Conservation (phyloP, 352 stramenopile species). For the Salisapilia sapeloensis region DNA sequence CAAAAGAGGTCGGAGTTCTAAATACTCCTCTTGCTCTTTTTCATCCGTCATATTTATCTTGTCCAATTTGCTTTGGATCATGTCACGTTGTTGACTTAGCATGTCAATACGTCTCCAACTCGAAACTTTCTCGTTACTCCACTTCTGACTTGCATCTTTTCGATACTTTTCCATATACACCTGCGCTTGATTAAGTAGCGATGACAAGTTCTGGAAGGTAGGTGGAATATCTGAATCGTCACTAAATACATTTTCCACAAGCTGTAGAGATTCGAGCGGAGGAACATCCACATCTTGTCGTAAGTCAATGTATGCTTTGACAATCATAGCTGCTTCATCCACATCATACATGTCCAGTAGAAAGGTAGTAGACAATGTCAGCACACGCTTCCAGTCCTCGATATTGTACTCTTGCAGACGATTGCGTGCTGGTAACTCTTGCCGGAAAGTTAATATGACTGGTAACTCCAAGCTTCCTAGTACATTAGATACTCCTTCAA, state of each 20-base stretch:
- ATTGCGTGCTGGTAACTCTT: constrained; percentile 15
- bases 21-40: constrained; percentile 35
- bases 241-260: constrained; percentile 7
- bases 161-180: constrained; percentile 16
- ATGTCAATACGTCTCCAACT: constrained; percentile 57
- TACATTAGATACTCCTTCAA: too few relatives aligned
- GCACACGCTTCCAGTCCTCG: constrained; percentile 30
- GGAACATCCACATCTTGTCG: constrained; percentile 27
- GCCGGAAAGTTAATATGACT: constrained; percentile 31
- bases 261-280: too few relatives aligned
- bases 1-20: constrained; percentile 42
- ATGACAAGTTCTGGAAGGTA: too few relatives aligned
- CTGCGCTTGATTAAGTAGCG: constrained; percentile 5
- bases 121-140: constrained; percentile 31
- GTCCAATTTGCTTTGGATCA: constrained; percentile 38
- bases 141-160: constrained; percentile 27
- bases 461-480: constrained; percentile 21
- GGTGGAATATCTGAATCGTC: too few relatives aligned
- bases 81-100: constrained; percentile 28
- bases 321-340: constrained; percentile 25
- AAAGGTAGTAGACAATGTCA: constrained; percentile 19
- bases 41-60: constrained; percentile 37
- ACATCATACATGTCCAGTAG: constrained; percentile 12
- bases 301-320: constrained; percentile 36
- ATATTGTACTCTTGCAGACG: constrained; percentile 41